These are phyloP conservation scores for Pichia sp. DNA, from an alignment of 1,139 yeast species.

Conservation along the genomic window DNA sequence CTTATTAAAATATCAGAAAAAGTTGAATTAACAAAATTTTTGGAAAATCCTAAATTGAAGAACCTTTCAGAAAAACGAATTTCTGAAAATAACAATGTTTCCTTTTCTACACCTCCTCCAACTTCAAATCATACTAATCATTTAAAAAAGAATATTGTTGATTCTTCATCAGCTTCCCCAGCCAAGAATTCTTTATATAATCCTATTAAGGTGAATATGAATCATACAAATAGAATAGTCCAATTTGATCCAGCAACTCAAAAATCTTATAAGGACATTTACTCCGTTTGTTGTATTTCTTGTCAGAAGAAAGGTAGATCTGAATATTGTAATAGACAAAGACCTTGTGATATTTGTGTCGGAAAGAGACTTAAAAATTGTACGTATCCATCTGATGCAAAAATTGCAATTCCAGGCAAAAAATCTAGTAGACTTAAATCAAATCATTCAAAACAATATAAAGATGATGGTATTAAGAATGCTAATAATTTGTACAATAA, in stretches of 20 bases:
- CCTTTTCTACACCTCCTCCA: too few relatives aligned
- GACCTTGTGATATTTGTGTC: slow-evolving; percentile 19
- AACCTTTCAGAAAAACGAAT: too few relatives aligned
- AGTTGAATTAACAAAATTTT: too few relatives aligned
- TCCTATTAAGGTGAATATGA: not conserved
- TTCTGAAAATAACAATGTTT: too few relatives aligned
- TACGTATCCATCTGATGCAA: slow-evolving; percentile 13
- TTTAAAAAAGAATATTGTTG: too few relatives aligned
- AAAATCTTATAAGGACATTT: slow-evolving; percentile 8
- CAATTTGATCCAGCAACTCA: slow-evolving; percentile 6
- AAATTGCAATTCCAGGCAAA: slow-evolving; percentile 9
- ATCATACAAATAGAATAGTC: not conserved
- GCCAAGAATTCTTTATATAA: too few relatives aligned
- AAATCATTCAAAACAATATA: not conserved
- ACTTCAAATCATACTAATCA: too few relatives aligned
- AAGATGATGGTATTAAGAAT: not conserved
- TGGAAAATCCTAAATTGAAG: too few relatives aligned
- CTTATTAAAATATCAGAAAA: too few relatives aligned
- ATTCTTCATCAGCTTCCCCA: too few relatives aligned
- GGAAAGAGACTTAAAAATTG: slow-evolving; percentile 13
- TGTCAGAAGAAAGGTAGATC: slow-evolving; percentile 14
- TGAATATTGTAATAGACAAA: slow-evolving; percentile 15
- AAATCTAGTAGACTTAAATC: not conserved
- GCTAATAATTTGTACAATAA: too few relatives aligned
- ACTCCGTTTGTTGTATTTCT: slow-evolving; percentile 14